Evolutionary conservation across 805 yeast species (phyloP), one percentile per base, ranked within the genome.

Genomic region (Candida koratica): DNA sequence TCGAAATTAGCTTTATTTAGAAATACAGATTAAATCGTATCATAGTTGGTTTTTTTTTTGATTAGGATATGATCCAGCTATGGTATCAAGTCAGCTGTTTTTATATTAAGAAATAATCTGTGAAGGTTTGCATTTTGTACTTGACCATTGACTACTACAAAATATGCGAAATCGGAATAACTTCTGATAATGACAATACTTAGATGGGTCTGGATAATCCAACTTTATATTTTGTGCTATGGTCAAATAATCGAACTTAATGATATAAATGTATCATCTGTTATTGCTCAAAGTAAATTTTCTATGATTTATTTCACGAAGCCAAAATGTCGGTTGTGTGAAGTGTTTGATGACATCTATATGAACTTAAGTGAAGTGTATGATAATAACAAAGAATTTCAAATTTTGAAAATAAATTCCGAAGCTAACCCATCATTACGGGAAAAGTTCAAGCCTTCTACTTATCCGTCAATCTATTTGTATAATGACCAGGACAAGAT

Each of bases 401-500:
- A 66, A 41, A 31, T 62, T 1, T 30, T 61, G 17, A 59, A 59
- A 38, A 45, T 58, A 5, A 54, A 66, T 32, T 62, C 56, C 1
- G 41, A 45, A n/a, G 24, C 25, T 11, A 55, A 55, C 43, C 52
- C 48, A 24, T 49, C 63, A 12, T 52, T 74, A 5, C 54, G 67
- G 25, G 47, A 46, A 22, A 51, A 66, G 32, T 74, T 75, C 39
- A 46, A 49, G 11, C 57, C 78, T 3, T 41, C 45, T 8, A 64
- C 62, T 13, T 79, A 61, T 48, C 85, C 85, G 1, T 59, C 71
- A 1, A 39, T 79, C 33, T 65, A 68, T 44, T 47, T 78, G 22
- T 68, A 73, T 41, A 54, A 68, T 22, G 58, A 60, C 32, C 56
- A 58, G 26, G 71, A 73, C 1, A 66, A 62, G 32, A 55, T 60